These are phyloP conservation scores for Funneliformis geosporum DNA, from an alignment of 192 early-diverging fungal species.

Conservation along the genomic window DNA sequence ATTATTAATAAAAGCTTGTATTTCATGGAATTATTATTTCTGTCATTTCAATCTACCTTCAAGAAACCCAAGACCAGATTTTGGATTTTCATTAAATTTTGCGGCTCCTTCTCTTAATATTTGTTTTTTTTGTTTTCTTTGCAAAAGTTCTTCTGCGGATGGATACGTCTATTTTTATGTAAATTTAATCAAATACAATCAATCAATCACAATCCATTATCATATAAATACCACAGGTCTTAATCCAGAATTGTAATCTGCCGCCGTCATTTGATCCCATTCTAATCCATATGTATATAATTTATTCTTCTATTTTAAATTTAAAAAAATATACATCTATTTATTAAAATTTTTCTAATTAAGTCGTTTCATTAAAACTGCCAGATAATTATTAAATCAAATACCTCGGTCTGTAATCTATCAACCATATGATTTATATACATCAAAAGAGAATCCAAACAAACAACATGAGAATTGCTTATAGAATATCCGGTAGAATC, in stretches of 20 bases:
- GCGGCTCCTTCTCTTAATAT: constrained; percentile 75
- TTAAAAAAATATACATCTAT: too few relatives aligned
- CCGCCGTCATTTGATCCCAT: constrained; percentile 24
- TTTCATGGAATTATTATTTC: background rate
- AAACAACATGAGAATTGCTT: constrained; percentile 66
- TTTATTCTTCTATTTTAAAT: constrained; percentile 18
- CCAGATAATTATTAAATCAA: too few relatives aligned
- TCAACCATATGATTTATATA: constrained; percentile 73
- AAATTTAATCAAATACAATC: background rate
- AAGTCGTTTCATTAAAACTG: too few relatives aligned
- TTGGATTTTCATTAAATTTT: constrained; percentile 85
- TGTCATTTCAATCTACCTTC: constrained; percentile 45
- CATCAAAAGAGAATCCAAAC: constrained; percentile 71
- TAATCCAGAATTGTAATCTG: constrained; percentile 31
- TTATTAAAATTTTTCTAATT: too few relatives aligned
- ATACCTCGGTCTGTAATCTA: constrained; percentile 50
- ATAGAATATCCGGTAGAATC: constrained; percentile 67
- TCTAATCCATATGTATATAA: background rate
- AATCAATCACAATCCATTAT: background rate
- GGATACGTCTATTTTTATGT: constrained; percentile 11
- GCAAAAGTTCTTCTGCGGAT: constrained; percentile 38
- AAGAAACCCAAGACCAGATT: constrained; percentile 82
- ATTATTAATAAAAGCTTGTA: background rate
- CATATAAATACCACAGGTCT: constrained; percentile 1
- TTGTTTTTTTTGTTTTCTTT: constrained; percentile 72